Base-by-base conservation (phyloP, 441 rosid genomes). In the Adansonia madagascariensis region DNA sequence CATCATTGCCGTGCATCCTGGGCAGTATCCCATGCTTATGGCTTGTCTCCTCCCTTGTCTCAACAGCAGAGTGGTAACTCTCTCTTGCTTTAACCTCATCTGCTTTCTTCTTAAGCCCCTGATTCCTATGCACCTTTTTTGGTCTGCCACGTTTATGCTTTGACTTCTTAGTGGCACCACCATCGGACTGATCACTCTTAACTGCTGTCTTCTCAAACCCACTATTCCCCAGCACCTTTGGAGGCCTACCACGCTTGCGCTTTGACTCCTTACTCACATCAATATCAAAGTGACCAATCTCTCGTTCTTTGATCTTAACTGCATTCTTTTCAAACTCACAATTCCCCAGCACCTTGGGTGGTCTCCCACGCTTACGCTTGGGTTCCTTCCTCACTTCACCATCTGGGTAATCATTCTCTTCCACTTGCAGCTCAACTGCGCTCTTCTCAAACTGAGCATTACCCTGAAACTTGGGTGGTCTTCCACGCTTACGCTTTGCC, bases 211-310 rank as follows among this genome's bases (percentile, higher is more conserved):
- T 64, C 44, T 50, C 72, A 49, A 24, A 17, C 64, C 18, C 56
- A 44, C 69, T 43, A 75, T 20, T 70, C 14, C 8, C 70, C 68
- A 12, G 44, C 73, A 60, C 79, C 84, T 79, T 78, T 31, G 72
- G 76, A 9, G 73, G 83, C 60, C 81, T 67, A 15, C 84, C 86
- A 6, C 44, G 70, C 76, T 78, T 79, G 27, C 77, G 49, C 77
- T 81, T 79, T 18, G 11, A 6, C 71, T 75, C 78, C 31, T 76
- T 80, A 35, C 9, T 77, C 74, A 67, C 67, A 24, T 67, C 71
- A 75, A 63, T 73, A 66, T 53, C 68, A 80, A 75, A 44, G 52
- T 24, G 31, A 72, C 56, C 74, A 43, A 8, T 78, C 80, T 62
- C 78, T 71, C 46, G 76, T 50, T 67, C 57, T 66, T 75, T 79